Conservation (phyloP, 192 early-diverging fungal species). For the Diversispora epigaea region DNA sequence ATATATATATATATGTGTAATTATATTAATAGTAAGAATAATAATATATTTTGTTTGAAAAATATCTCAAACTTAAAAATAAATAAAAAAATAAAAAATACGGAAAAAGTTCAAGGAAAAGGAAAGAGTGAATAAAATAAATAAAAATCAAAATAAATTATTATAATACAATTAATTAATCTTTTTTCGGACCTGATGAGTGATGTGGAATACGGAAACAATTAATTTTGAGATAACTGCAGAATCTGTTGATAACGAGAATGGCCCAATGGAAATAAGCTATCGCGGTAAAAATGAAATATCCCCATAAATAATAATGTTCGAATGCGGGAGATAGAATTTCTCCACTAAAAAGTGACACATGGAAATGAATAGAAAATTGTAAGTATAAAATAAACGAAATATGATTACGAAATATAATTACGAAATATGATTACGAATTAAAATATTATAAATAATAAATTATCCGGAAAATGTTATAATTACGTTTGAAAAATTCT, state of each 20-base stretch:
- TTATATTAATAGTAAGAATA: too few species aligned
- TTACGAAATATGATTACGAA: too few species aligned
- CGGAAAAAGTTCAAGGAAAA: too few species aligned
- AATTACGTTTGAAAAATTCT: slow-evolving; percentile 53
- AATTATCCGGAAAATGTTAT: too few species aligned
- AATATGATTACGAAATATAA: background rate
- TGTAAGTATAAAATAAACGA: background rate
- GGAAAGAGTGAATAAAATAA: too few species aligned
- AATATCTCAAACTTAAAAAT: too few species aligned
- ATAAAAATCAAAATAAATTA: too few species aligned
- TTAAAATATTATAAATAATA: too few species aligned
- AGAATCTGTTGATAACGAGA: slow-evolving; percentile 86
- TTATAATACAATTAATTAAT: too few species aligned
- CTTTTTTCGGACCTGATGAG: slow-evolving; percentile 19
- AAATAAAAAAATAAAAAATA: too few species aligned
- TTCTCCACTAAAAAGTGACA: slow-evolving; percentile 45
- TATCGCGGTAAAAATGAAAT: slow-evolving; percentile 68
- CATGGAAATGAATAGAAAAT: slow-evolving; percentile 1
- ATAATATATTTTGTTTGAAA: too few species aligned
- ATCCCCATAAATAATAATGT: slow-evolving; percentile 65
- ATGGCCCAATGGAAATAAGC: slow-evolving; percentile 86
- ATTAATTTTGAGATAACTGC: slow-evolving; percentile 79
- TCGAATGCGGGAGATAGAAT: slow-evolving; percentile 70
- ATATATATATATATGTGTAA: too few species aligned
- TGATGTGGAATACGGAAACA: slow-evolving; percentile 73